phyloP scores from a whole-genome alignment of 1,139 yeast genomes.

The Lodderomyces metapsilosis region DNA sequence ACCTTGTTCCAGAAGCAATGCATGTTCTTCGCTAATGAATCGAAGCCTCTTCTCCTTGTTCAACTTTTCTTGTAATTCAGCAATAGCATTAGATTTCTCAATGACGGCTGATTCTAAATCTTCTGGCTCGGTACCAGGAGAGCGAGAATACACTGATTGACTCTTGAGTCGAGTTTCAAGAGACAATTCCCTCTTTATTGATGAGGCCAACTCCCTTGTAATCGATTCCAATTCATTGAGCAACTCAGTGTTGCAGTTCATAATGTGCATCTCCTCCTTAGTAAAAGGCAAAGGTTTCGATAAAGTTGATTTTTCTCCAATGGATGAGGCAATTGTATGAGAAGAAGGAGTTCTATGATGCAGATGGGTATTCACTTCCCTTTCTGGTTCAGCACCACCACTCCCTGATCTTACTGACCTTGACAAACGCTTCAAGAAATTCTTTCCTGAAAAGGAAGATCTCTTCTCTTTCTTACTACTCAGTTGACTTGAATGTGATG shows the following conservation, averaged over 20 bases:
- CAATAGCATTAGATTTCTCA: conserved; percentile 46
- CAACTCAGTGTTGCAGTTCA: conserved; percentile 57
- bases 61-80: conserved; percentile 54
- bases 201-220: conserved; percentile 68
- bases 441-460: conserved; percentile 29
- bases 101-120: conserved; percentile 28
- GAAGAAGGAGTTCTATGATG: conserved; percentile 8
- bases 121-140: conserved; percentile 5
- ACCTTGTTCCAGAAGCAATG: conserved; percentile 54
- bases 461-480: conserved; percentile 15
- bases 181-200: conserved; percentile 63
- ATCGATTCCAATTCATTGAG: conserved; percentile 65
- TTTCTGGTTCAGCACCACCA: conserved; percentile 16
- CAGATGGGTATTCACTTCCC: not conserved
- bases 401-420: conserved; percentile 22
- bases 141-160: conserved; percentile 6
- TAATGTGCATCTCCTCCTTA: conserved; percentile 60
- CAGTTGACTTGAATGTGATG: conserved; percentile 5
- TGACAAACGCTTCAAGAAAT: conserved; percentile 36
- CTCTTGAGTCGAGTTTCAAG: conserved; percentile 48
- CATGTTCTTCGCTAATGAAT: conserved; percentile 70
- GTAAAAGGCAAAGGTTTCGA: conserved; percentile 34
- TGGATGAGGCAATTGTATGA: conserved; percentile 9
- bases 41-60: conserved; percentile 65
- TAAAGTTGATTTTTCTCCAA: conserved; percentile 9